A percentile compares a stretch with the other conserved stretches of the same genome.
Conservation (phyloP, 2,329 filamentous ascomycete species). For the Diaporthe capsici region DNA sequence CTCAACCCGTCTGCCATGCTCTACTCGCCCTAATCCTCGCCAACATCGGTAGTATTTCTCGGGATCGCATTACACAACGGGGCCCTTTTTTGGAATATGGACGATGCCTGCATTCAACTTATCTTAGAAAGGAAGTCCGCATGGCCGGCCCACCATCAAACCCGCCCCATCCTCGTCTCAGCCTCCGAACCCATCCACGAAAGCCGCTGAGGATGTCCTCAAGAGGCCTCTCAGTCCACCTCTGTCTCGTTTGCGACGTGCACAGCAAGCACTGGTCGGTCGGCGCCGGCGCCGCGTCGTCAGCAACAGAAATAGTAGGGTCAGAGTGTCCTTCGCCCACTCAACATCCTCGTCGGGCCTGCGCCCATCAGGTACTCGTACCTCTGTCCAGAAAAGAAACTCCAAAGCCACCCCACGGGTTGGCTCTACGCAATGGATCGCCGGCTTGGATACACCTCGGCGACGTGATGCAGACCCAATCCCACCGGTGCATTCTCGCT, state of each 20-base stretch:
- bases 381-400: not conserved
- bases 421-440: constrained; percentile 7
- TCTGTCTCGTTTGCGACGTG: constrained; percentile 50
- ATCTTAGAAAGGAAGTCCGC: constrained; percentile 60
- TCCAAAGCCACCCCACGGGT: not conserved
- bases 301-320: constrained; percentile 47
- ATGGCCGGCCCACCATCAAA: constrained; percentile 54
- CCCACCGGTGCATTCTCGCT: not conserved
- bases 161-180: constrained; percentile 45
- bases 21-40: constrained; percentile 20
- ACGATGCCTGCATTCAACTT: constrained; percentile 60
- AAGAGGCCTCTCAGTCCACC: constrained; percentile 50
- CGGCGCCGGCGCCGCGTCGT: constrained; percentile 48
- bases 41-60: constrained; percentile 47
- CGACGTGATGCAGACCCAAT: constrained; percentile 38
- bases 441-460: constrained; percentile 34
- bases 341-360: constrained; percentile 42
- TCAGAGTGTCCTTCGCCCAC: constrained; percentile 51
- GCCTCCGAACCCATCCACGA: constrained; percentile 45
- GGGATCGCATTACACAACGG: constrained; percentile 42
- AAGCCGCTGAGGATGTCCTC: constrained; percentile 51
- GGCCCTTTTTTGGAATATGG: constrained; percentile 54
- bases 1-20: not conserved
- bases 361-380: constrained; percentile 35
- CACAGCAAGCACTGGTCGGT: constrained; percentile 54